A percentile compares a stretch with the other conserved stretches of the same genome.
Conservation (phyloP, 345 rosid genomes). For the Salix udensis region DNA sequence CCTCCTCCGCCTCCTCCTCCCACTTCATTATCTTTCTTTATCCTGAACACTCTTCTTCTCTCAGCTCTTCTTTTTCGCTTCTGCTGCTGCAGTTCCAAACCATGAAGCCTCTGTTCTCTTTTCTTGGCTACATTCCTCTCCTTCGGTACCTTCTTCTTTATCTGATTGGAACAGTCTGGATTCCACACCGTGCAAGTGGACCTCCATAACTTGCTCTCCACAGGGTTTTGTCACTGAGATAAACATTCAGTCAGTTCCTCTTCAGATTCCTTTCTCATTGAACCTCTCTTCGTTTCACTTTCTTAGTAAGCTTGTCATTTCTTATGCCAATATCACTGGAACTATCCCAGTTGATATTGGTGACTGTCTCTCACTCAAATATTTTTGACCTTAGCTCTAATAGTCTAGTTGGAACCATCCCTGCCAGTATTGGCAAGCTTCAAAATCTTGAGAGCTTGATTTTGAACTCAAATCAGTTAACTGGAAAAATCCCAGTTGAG, state of each 20-base stretch:
- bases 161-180: conserved; percentile 64
- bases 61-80: conserved; percentile 7
- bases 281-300: conserved; percentile 53
- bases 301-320: conserved; percentile 53
- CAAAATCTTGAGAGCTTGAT: conserved; percentile 48
- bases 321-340: conserved; percentile 71
- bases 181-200: conserved; percentile 73
- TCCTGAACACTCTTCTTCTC: conserved; percentile 21
- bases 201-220: conserved; percentile 65
- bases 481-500: conserved; percentile 75
- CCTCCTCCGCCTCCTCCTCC: conserved; percentile 19
- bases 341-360: conserved; percentile 56
- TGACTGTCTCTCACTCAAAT: conserved; percentile 36
- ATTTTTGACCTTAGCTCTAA: conserved; percentile 64
- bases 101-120: conserved; percentile 54
- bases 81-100: conserved; percentile 32
- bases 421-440: conserved; percentile 55
- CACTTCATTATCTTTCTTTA: conserved; percentile 17
- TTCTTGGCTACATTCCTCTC: conserved; percentile 65
- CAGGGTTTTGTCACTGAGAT: conserved; percentile 66
- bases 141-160: conserved; percentile 35
- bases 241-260: conserved; percentile 50
- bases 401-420: conserved; percentile 58
- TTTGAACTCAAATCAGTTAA: conserved; percentile 70
- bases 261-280: conserved; percentile 50